phyloP scores from a whole-genome alignment of 192 early-diverging fungal species.

The Lunasporangiospora selenospora region DNA sequence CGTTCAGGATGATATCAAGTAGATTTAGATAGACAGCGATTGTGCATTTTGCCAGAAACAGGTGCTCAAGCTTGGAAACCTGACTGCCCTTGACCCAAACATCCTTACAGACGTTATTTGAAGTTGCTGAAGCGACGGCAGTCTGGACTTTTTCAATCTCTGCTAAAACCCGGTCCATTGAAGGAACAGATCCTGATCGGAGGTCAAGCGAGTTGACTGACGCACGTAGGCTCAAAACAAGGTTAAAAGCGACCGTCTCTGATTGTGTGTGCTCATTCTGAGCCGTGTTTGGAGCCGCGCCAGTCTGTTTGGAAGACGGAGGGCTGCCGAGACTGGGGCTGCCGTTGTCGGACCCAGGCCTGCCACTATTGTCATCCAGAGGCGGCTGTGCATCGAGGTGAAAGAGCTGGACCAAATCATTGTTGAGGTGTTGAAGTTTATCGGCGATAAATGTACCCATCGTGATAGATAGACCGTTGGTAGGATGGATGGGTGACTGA shows the following conservation, averaged over 20 bases:
- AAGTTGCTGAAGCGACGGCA: background rate
- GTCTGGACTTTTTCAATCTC: slow-evolving; percentile 33
- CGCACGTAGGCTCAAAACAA: slow-evolving; percentile 3
- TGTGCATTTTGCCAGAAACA: slow-evolving; percentile 60
- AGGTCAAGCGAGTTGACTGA: slow-evolving; percentile 23
- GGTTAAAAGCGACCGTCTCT: background rate
- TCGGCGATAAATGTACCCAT: slow-evolving; percentile 48
- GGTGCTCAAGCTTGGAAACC: slow-evolving; percentile 36
- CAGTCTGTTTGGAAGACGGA: background rate
- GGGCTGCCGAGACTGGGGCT: background rate
- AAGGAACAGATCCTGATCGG: slow-evolving; percentile 17
- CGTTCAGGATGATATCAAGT: slow-evolving; percentile 60
- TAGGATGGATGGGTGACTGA: too few relatives aligned
- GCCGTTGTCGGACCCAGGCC: background rate
- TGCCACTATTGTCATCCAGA: background rate
- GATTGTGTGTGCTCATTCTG: slow-evolving; percentile 6
- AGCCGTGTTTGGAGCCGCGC: background rate
- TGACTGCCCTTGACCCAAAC: background rate
- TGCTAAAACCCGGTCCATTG: slow-evolving; percentile 19
- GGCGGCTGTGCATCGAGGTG: slow-evolving; percentile 20
- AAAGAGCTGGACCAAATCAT: slow-evolving; percentile 41
- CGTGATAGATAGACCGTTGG: too few relatives aligned
- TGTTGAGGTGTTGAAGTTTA: slow-evolving; percentile 31
- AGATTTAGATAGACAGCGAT: slow-evolving; percentile 64
- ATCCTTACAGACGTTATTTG: background rate